These are phyloP conservation scores for Sporisorium iseilematis-ciliati DNA, from an alignment of 1,284 basidiomycete species.

Conservation along the genomic window DNA sequence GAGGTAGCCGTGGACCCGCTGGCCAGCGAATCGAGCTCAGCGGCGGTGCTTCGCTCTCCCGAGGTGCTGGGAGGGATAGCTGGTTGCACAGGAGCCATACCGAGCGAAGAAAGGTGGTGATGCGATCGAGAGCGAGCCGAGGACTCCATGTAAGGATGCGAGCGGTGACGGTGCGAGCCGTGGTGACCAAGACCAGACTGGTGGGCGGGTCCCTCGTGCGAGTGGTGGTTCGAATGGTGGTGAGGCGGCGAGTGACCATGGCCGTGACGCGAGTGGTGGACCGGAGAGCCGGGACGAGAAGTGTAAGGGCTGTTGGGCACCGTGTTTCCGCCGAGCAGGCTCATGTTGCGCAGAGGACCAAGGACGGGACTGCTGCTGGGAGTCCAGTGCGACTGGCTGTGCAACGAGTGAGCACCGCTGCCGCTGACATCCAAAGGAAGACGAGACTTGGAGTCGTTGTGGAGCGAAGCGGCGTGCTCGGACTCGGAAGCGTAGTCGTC, in stretches of 20 bases:
- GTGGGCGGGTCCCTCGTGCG: constrained; percentile 64
- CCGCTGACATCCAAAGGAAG: constrained; percentile 17
- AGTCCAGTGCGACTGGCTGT: constrained; percentile 57
- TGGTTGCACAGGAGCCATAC: constrained; percentile 35
- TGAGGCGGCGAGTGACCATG: constrained; percentile 47
- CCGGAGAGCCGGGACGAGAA: constrained; percentile 63
- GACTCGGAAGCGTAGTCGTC: constrained; percentile 63
- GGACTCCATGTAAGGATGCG: constrained; percentile 62
- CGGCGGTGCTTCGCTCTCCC: constrained; percentile 65
- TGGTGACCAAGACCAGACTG: constrained; percentile 64
- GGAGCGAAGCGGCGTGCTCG: constrained; percentile 42
- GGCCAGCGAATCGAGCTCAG: constrained; percentile 38
- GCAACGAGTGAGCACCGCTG: constrained; percentile 18
- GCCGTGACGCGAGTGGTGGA: constrained; percentile 35
- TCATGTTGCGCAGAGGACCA: constrained; percentile 67
- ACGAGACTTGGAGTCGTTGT: constrained; percentile 43
- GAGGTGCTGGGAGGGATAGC: constrained; percentile 57
- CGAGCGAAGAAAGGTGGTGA: constrained; percentile 63
- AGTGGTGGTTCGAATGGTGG: constrained; percentile 38
- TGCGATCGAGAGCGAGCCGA: constrained; percentile 61
- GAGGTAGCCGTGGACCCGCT: constrained; percentile 51
- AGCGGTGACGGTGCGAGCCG: constrained; percentile 64
- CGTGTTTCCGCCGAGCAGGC: constrained; percentile 62
- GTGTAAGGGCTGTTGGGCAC: constrained; percentile 65
- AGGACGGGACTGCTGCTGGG: constrained; percentile 68